Percentiles rank a stretch among this genome's conserved stretches.
Evolutionary conservation across 2,329 filamentous ascomycete species (phyloP).

Genomic region (Clarireedia sp.): DNA sequence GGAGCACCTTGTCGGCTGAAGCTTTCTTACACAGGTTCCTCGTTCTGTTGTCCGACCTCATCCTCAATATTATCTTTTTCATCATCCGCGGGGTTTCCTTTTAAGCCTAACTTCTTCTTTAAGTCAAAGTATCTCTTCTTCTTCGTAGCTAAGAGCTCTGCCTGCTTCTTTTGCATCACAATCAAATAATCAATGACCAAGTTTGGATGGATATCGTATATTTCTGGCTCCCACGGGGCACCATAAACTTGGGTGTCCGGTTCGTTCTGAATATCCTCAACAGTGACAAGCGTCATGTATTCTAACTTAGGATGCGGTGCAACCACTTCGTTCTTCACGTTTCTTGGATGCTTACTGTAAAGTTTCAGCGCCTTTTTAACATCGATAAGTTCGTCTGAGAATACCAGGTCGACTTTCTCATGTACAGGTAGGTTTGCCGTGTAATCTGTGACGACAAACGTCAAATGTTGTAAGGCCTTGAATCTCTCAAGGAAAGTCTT

Average conservation of each 20-base stretch:
- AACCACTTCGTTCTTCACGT: neutral
- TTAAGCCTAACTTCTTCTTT: neutral
- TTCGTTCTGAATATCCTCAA: neutral
- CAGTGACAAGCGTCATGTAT: neutral
- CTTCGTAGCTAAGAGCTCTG: neutral
- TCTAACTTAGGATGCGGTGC: neutral
- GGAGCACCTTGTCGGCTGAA: no score
- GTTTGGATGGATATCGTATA: neutral
- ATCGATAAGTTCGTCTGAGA: neutral
- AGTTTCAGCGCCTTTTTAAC: neutral
- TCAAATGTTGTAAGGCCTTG: neutral
- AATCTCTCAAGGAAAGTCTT: no score
- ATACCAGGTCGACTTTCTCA: neutral
- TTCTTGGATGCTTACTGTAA: neutral
- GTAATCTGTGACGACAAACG: neutral
- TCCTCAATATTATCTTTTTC: no score
- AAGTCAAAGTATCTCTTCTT: neutral
- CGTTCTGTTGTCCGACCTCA: no score
- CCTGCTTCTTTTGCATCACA: neutral
- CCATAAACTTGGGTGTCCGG: no score
- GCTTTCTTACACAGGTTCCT: no score
- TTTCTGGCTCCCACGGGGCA: neutral
- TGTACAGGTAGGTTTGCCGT: neutral
- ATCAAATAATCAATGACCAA: neutral
- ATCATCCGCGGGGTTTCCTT: no score